Percentiles rank a stretch among this genome's conserved stretches.
Evolutionary conservation across 2,329 filamentous ascomycete species (phyloP).

Genomic region (Akanthomyces muscarius): DNA sequence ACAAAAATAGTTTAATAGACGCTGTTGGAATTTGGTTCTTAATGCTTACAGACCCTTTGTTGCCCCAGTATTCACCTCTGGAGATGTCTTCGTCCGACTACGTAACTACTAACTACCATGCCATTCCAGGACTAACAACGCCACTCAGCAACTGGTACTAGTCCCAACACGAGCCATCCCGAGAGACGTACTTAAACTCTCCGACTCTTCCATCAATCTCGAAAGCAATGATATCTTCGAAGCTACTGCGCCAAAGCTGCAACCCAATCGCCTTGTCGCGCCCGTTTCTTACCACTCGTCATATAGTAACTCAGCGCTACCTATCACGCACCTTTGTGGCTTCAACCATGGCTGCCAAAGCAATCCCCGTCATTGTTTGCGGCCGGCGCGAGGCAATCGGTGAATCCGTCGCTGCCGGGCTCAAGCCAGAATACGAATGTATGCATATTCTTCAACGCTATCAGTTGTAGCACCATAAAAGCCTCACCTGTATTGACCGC

Average conservation of each 20-base stretch:
- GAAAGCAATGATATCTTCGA: background rate
- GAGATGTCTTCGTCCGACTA: background rate
- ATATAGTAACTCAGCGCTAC: background rate
- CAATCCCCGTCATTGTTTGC: conserved; percentile 16
- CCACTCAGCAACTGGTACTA: background rate
- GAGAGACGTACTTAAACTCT: background rate
- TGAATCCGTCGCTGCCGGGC: conserved; percentile 3
- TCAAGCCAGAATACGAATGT: conserved; percentile 16
- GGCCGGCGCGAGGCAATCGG: conserved; percentile 13
- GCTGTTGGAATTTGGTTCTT: background rate
- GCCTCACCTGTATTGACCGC: background rate
- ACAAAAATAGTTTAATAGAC: background rate
- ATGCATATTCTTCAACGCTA: background rate
- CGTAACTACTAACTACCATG: background rate
- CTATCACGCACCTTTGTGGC: background rate
- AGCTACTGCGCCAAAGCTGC: background rate
- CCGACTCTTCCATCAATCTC: background rate
- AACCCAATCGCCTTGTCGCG: background rate
- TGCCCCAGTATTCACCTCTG: background rate
- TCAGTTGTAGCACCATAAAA: too few species aligned
- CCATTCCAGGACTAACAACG: too few species aligned
- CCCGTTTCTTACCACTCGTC: too few species aligned
- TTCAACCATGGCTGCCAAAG: conserved; percentile 4
- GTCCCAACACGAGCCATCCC: background rate
- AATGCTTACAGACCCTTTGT: background rate